Evolutionary conservation across 345 rosid genomes (phyloP).

Genomic region (Firmiana major): DNA sequence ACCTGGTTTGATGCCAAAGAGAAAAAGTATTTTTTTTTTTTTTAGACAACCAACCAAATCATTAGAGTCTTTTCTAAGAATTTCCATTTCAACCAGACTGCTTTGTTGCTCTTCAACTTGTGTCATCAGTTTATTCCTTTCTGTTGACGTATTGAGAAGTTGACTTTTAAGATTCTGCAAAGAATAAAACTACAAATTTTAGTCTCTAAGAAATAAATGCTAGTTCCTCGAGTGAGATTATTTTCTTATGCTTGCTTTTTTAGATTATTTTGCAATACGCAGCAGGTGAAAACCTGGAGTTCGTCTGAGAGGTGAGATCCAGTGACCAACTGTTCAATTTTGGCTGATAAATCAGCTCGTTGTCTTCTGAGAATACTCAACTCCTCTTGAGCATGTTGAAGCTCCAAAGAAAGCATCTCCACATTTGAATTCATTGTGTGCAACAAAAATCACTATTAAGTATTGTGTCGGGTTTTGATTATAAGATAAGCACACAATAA

Average conservation of each 20-base stretch:
- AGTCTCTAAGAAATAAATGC: not conserved
- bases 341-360: conserved; percentile 39
- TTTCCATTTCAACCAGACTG: conserved; percentile 19
- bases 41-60: conserved; percentile 25
- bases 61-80: conserved; percentile 15
- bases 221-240: not conserved
- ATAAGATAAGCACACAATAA: not conserved
- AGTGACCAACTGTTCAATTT: conserved; percentile 27
- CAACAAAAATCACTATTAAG: not conserved
- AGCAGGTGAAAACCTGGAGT: conserved; percentile 38
- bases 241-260: not conserved
- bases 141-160: conserved; percentile 25
- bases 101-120: conserved; percentile 30
- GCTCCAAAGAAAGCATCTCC: conserved; percentile 38
- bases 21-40: not conserved
- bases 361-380: conserved; percentile 36
- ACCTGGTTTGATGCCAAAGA: not conserved
- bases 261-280: not conserved
- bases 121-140: conserved; percentile 33
- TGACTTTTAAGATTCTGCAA: conserved; percentile 33
- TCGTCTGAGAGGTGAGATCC: conserved; percentile 20
- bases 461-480: not conserved
- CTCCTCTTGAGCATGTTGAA: conserved; percentile 37
- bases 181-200: conserved; percentile 1
- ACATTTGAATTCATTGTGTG: conserved; percentile 38